phyloP scores from a whole-genome alignment of 2,329 filamentous ascomycete species.

The Cordyceps javanica region DNA sequence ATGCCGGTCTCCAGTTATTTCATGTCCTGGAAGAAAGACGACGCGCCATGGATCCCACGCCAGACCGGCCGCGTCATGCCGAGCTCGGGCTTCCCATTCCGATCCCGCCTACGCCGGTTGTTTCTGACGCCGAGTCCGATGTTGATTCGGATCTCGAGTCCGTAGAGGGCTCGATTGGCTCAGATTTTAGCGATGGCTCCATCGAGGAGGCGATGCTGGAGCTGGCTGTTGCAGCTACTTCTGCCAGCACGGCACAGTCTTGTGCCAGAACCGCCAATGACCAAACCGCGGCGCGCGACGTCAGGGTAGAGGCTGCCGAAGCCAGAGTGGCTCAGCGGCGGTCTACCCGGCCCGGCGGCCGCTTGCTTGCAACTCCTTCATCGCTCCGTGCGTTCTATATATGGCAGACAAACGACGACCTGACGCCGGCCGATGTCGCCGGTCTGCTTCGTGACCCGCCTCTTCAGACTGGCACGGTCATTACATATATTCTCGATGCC shows the following conservation, averaged over 20 bases:
- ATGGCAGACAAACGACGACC: constrained; percentile 50
- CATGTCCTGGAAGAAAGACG: constrained; percentile 65
- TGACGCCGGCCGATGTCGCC: constrained; percentile 45
- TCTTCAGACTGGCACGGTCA: constrained; percentile 49
- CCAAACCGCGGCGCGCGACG: constrained; percentile 24
- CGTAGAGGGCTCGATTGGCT: constrained; percentile 5
- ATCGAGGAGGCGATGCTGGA: neutral
- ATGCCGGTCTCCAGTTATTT: constrained; percentile 70
- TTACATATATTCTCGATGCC: constrained; percentile 52
- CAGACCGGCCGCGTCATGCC: constrained; percentile 62
- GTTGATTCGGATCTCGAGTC: constrained; percentile 16
- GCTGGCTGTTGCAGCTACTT: constrained; percentile 6
- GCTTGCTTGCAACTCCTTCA: constrained; percentile 22
- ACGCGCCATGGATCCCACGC: constrained; percentile 58
- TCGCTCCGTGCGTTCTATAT: constrained; percentile 55
- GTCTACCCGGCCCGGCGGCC: constrained; percentile 18
- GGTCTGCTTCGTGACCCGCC: constrained; percentile 54
- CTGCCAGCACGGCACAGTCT: neutral
- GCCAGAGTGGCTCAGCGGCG: constrained; percentile 31
- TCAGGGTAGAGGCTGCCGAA: constrained; percentile 39
- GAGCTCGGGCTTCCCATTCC: constrained; percentile 62
- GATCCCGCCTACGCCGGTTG: constrained; percentile 31
- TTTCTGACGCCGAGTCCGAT: constrained; percentile 26
- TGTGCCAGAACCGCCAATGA: neutral
- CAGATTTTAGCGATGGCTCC: constrained; percentile 4